A percentile compares a stretch with the other conserved stretches of the same genome.
phyloP scores from a whole-genome alignment of 176 grass and related monocot species.

The Carex kokanica region DNA sequence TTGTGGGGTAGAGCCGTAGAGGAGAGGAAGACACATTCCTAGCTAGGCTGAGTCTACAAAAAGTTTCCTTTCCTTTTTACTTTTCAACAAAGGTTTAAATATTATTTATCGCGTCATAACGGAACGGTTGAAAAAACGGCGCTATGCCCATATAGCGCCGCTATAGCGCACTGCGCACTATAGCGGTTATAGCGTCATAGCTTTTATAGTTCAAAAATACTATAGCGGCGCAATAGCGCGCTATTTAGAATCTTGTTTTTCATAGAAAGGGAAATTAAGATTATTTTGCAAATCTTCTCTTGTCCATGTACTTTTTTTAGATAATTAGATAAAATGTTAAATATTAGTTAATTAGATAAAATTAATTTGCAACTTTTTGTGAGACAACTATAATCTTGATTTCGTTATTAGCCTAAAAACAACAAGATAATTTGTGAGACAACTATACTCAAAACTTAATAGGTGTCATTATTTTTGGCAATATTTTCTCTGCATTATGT shows the following conservation, averaged over 20 bases:
- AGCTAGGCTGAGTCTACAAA: conserved; percentile 7
- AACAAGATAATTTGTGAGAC: not conserved
- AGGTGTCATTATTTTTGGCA: not conserved
- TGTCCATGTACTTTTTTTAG: not conserved
- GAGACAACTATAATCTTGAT: not conserved
- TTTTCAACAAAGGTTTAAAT: too few relatives aligned
- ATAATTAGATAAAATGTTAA: too few relatives aligned
- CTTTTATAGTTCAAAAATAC: too few relatives aligned
- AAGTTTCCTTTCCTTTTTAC: not conserved
- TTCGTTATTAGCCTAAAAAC: too few relatives aligned
- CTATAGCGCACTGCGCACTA: too few relatives aligned
- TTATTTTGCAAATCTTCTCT: conserved; percentile 1
- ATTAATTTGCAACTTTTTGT: not conserved
- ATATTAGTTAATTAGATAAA: too few relatives aligned
- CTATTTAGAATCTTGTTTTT: too few relatives aligned
- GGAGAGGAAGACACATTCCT: not conserved
- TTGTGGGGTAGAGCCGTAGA: not conserved
- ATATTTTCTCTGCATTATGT: not conserved
- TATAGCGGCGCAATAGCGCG: too few relatives aligned
- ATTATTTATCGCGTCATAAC: too few relatives aligned
- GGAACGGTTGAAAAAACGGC: too few relatives aligned
- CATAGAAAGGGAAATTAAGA: not conserved
- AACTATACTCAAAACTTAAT: not conserved
- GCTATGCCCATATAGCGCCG: too few relatives aligned
- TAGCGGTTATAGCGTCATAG: too few relatives aligned